Conservation (phyloP, 2,329 filamentous ascomycete species). For the Ophiosphaerella korrae region DNA sequence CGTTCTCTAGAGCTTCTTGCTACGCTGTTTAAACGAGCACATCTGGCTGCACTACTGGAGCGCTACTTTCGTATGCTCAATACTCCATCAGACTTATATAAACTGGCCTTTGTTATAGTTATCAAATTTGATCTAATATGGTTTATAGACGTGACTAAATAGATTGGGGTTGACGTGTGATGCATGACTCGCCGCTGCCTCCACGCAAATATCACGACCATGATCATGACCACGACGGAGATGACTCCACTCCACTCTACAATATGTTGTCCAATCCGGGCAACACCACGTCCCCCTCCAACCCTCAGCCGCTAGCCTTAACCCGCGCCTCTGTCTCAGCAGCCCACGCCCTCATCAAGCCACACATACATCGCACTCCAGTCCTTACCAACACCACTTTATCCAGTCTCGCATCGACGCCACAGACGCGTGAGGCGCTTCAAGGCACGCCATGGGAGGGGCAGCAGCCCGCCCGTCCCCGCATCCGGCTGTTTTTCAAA, state of each 20-base stretch:
- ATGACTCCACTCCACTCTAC: neutral
- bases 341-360: constrained; percentile 74
- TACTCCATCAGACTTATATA: too few relatives aligned
- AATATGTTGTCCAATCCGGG: neutral
- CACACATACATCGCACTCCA: constrained; percentile 81
- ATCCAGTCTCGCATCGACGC: constrained; percentile 73
- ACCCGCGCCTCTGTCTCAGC: constrained; percentile 72
- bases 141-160: too few relatives aligned
- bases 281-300: neutral
- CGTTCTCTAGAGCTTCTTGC: too few relatives aligned
- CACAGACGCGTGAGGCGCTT: constrained; percentile 62
- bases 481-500: constrained; percentile 85
- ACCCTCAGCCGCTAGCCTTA: constrained; percentile 59
- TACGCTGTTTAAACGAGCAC: too few relatives aligned
- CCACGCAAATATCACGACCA: too few relatives aligned
- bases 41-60: too few relatives aligned
- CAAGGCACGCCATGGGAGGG: constrained; percentile 63
- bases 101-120: too few relatives aligned
- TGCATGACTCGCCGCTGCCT: too few relatives aligned
- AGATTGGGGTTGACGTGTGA: too few relatives aligned
- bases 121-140: too few relatives aligned
- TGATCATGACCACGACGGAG: too few relatives aligned
- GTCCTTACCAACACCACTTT: constrained; percentile 80
- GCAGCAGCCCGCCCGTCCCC: constrained; percentile 64
- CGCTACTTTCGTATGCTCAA: too few relatives aligned